Conservation (phyloP, 2,329 filamentous ascomycete species). For the Fusarium temperatum region DNA sequence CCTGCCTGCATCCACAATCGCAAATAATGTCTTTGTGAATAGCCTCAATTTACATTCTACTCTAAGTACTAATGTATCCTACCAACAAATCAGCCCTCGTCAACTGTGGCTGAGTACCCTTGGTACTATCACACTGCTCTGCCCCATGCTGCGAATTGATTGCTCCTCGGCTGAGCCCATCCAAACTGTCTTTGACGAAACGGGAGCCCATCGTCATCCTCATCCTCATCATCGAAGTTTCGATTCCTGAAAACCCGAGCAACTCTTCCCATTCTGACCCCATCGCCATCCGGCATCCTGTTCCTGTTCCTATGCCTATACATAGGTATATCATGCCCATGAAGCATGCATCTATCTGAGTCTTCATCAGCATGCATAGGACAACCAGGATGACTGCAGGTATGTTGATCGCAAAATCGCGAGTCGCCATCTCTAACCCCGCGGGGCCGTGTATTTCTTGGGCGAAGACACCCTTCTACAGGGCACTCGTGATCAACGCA, state of each 20-base stretch:
- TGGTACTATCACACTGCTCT: slow-evolving; percentile 10
- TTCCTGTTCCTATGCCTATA: neutral
- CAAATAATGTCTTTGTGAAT: slow-evolving; percentile 8
- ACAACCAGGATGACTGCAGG: slow-evolving; percentile 34
- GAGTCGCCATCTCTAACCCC: neutral
- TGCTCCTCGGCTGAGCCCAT: slow-evolving; percentile 25
- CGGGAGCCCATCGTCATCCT: neutral
- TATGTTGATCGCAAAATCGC: slow-evolving; percentile 34
- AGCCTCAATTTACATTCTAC: slow-evolving; percentile 1
- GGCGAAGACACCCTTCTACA: slow-evolving; percentile 21
- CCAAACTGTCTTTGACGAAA: slow-evolving; percentile 16
- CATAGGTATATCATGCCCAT: slow-evolving; percentile 2
- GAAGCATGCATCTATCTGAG: slow-evolving; percentile 26
- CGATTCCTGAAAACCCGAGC: neutral
- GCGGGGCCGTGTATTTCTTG: neutral
- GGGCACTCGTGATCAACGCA: slow-evolving; percentile 33
- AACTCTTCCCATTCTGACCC: neutral
- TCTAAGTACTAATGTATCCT: neutral
- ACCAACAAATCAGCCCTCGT: neutral
- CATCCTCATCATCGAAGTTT: neutral
- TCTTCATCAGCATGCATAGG: slow-evolving; percentile 7
- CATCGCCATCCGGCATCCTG: neutral
- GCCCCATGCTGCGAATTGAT: slow-evolving; percentile 33
- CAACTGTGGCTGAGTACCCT: slow-evolving; percentile 1
- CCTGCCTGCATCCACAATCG: neutral